Evolutionary conservation across 441 rosid species (phyloP).

Genomic region (Arabidopsis hybrid): DNA sequence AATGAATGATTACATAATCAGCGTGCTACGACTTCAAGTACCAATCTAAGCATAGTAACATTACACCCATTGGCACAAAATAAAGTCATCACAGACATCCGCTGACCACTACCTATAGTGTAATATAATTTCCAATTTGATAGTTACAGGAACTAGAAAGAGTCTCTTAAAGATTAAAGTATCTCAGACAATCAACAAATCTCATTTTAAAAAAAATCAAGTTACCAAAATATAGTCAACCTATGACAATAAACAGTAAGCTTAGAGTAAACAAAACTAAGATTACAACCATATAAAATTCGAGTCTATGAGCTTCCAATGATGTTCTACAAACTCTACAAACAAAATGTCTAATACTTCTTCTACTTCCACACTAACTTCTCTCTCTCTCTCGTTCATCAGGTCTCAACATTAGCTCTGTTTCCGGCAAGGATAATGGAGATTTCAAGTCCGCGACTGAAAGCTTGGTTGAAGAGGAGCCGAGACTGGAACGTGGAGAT

Average conservation of each 20-base stretch:
- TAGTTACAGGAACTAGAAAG: neutral
- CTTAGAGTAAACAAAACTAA: slow-evolving; percentile 2
- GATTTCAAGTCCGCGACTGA: slow-evolving; percentile 98
- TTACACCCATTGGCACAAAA: slow-evolving; percentile 27
- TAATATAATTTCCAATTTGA: neutral
- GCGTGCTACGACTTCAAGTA: slow-evolving; percentile 8
- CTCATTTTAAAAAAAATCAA: neutral
- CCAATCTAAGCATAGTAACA: slow-evolving; percentile 12
- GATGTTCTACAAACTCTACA: slow-evolving; percentile 38
- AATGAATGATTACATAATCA: slow-evolving; percentile 22
- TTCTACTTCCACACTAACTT: slow-evolving; percentile 21
- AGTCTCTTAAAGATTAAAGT: neutral
- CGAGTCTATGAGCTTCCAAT: slow-evolving; percentile 34
- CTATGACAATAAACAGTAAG: neutral
- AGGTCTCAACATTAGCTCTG: slow-evolving; percentile 88
- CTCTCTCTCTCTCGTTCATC: slow-evolving; percentile 28
- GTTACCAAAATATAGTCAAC: neutral
- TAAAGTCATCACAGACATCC: slow-evolving; percentile 4
- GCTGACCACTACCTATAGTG: neutral
- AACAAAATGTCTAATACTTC: slow-evolving; percentile 20
- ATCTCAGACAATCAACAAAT: neutral
- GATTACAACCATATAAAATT: slow-evolving; percentile 18
- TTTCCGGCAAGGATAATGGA: slow-evolving; percentile 98
- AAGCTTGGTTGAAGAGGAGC: slow-evolving; percentile 98
- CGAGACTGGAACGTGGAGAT: slow-evolving; percentile 99